Evolutionary conservation across 768 basidiomycete species (phyloP).

Genomic region (Saitozyma podzolica): DNA sequence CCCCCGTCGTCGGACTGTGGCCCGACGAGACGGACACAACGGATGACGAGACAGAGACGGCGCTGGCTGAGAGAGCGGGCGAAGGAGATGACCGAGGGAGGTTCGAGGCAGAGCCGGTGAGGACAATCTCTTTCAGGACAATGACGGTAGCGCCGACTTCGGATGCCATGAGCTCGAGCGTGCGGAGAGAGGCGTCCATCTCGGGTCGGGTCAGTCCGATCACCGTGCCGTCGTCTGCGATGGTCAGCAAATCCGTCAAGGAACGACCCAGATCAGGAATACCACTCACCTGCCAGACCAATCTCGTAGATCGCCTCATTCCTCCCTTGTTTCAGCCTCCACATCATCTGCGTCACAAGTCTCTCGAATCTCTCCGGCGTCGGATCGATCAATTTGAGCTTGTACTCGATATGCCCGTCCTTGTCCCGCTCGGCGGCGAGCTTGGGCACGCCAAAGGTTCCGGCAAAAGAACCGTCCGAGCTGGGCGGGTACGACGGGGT

Average conservation of each 20-base stretch:
- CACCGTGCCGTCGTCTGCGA: constrained; percentile 78
- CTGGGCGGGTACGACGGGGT: neutral
- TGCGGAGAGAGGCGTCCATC: constrained; percentile 77
- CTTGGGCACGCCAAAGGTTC: constrained; percentile 17
- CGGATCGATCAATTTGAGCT: constrained; percentile 81
- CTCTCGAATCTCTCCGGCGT: constrained; percentile 57
- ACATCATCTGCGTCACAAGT: constrained; percentile 92
- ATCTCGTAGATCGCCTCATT: constrained; percentile 80
- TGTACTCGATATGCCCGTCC: constrained; percentile 89
- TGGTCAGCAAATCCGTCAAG: constrained; percentile 6
- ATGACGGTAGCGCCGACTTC: constrained; percentile 91
- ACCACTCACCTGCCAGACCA: constrained; percentile 59
- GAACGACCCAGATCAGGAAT: neutral
- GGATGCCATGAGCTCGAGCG: constrained; percentile 89
- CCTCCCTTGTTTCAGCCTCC: constrained; percentile 83
- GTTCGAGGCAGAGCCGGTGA: constrained; percentile 10
- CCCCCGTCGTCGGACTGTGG: neutral
- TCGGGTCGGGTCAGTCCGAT: constrained; percentile 72
- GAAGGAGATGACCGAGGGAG: neutral
- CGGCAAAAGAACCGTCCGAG: neutral
- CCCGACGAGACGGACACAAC: constrained; percentile 5
- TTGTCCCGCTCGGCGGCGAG: constrained; percentile 48
- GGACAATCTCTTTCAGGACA: constrained; percentile 75
- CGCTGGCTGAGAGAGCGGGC: neutral
- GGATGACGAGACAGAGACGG: constrained; percentile 5